Evolutionary conservation across 306 rosid genomes (phyloP), one percentile per base, ranked within the genome.

Genomic region (Macrotyloma uniflorum): DNA sequence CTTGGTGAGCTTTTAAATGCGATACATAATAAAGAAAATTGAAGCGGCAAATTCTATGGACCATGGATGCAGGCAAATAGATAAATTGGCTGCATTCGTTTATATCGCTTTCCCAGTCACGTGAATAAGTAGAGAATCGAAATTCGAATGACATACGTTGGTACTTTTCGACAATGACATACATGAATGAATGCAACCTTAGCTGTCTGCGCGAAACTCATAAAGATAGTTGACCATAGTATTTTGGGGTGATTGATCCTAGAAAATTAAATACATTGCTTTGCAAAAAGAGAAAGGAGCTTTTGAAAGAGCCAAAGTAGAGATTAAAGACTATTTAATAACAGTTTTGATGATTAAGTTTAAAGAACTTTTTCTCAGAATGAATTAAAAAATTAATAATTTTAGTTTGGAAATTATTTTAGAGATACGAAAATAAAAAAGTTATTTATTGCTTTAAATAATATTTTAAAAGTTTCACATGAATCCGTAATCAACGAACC

Each of bases 41-140:
- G 81, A 77, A 53, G 67, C 80, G 81, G 81, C 67, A 19, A 55
- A 51, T 22, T 65, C 74, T 57, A 32, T 55, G 50, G 30, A 24
- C 10, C 42, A 2, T 8, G 7, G 59, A 67, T 26, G 40, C n/a
- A 23, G 33, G 59, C 40, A 30, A 30, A 53, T 51, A 51, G 1
- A 33, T 22, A 65, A 14, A 36, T 15, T 76, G 67, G 66, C 57
- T 67, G 67, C 46, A 66, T 32, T 28, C 30, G 1, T 30, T 20
- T 32, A 15, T 16, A 47, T 58, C 62, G 77, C 54, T 58, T 70
- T 78, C 71, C 24, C 35, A 23, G 45, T 77, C 75, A 66, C 67
- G 74, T 40, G 75, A 67, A 49, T 46, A 22, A n/a, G 28, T 16
- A 16, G 19, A 67, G 82, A 77, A 77, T 68, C 75, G 18, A 77